Base-by-base conservation (phyloP, 1,284 basidiomycete species). In the Naganishia cerealis region DNA sequence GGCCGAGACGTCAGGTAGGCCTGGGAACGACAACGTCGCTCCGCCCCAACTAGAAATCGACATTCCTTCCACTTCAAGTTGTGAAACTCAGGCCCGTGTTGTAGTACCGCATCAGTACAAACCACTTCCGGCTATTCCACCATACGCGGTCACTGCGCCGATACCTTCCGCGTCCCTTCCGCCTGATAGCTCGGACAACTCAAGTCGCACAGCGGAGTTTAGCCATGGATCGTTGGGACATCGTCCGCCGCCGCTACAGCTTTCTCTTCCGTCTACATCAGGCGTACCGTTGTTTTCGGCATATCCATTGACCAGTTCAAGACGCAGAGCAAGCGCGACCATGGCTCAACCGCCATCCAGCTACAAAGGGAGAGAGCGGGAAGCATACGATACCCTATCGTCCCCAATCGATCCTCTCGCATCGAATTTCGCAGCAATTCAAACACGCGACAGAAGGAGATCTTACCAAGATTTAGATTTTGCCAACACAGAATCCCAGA, bases 291-390 rank as follows among this genome's bases (percentile, higher is more conserved):
- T 63, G 38, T 63, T 63, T 43, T 63, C 61, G 21, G 43, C 61
- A 53, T 63, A 63, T 42, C 61, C 61, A 15, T 50, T 63, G 15
- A 54, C 61, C 36, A 29, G 50, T 24, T 40, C 55, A 21, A 63
- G 50, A 53, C 33, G 50, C 52, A 40, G 61, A 42, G n/a, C 36
- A 15, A 63, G 61, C 53, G 50, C 36, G 50, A 40, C 43, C 13
- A 50, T 50, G 3, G 15, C 38, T 2, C 61, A 40, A 63, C 61
- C 61, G 36, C 50, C 61, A 18, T 63, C 61, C 38, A 53, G 61
- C 50, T 63, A 63, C 29, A 63, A 63, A 42, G 61, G 50, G 16
- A 63, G 54, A 54, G 61, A 63, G 26, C 50, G 61, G 4, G 61
- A 53, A 61, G 24, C 33, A 15, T 50, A 61, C 33, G 29, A 50